Percentiles rank a stretch among this genome's conserved stretches.
phyloP scores from a whole-genome alignment of 345 rosid genomes.

The Arabidopsis thaliana region DNA sequence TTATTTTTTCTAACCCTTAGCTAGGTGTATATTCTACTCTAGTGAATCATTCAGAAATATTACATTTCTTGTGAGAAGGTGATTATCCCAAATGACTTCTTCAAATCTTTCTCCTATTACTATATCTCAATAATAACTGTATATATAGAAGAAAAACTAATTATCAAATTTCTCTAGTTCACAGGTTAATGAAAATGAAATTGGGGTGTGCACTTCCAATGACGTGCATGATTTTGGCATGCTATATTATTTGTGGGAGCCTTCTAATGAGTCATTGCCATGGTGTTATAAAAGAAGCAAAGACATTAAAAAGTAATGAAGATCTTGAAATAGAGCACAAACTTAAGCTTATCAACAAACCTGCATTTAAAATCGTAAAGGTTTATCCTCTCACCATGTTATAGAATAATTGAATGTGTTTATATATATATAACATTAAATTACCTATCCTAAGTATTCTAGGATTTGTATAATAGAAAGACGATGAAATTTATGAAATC shows the following conservation, averaged over 20 bases:
- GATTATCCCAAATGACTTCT: too few species aligned
- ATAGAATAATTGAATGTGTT: background rate
- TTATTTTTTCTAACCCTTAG: too few species aligned
- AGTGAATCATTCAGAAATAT: too few species aligned
- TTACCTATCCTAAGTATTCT: background rate
- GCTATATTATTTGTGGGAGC: background rate
- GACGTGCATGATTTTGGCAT: background rate
- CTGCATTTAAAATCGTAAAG: conserved; percentile 15
- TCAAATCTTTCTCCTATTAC: too few species aligned
- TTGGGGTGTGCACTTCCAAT: background rate
- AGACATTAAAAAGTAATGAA: background rate
- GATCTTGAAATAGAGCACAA: conserved; percentile 6
- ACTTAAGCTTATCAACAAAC: conserved; percentile 22
- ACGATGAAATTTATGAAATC: background rate
- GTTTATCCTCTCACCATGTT: background rate
- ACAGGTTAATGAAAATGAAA: background rate
- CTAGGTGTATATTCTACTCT: too few species aligned
- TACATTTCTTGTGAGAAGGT: too few species aligned
- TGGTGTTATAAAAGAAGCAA: background rate
- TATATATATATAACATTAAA: background rate
- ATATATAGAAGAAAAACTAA: background rate
- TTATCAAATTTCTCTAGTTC: background rate
- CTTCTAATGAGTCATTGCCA: background rate
- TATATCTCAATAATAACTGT: background rate
- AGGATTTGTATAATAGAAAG: background rate